These are phyloP conservation scores for Tilletia horrida DNA, from an alignment of 1,284 basidiomycete species.

Conservation along the genomic window DNA sequence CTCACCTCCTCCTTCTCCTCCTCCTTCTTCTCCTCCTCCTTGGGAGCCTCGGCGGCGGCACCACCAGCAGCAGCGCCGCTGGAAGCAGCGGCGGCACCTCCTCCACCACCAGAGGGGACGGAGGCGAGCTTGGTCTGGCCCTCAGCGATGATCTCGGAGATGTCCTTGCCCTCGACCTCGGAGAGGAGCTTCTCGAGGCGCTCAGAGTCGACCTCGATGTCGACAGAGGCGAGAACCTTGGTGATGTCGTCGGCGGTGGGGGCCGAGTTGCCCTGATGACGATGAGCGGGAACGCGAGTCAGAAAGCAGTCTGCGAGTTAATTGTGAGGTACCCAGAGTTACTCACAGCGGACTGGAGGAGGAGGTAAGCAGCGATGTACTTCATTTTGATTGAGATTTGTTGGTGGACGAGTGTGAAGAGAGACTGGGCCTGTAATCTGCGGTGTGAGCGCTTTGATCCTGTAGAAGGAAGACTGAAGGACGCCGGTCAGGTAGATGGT, in stretches of 20 bases:
- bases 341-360: conserved; percentile 79
- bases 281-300: no score
- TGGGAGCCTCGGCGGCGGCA: conserved; percentile 66
- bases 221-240: conserved; percentile 79
- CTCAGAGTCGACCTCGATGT: conserved; percentile 78
- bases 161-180: conserved; percentile 88
- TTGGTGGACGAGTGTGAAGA: conserved; percentile 18
- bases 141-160: conserved; percentile 87
- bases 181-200: conserved; percentile 81
- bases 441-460: conserved; percentile 48
- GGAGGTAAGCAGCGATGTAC: conserved; percentile 68
- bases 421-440: conserved; percentile 52
- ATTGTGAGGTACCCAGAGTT: neutral
- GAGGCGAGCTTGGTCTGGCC: conserved; percentile 90
- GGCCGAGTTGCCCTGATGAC: conserved; percentile 64
- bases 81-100: conserved; percentile 44
- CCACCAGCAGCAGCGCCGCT: conserved; percentile 60
- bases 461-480: conserved; percentile 74
- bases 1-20: conserved; percentile 53
- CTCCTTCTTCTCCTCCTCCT: conserved; percentile 59
- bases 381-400: conserved; percentile 39
- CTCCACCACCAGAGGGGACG: conserved; percentile 61
- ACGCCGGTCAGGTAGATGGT: conserved; percentile 28
- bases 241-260: conserved; percentile 87
- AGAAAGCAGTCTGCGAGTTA: no score